A percentile compares a stretch with the other conserved stretches of the same genome.
These are phyloP conservation scores for Taphrina communis DNA, from an alignment of 1,139 yeast species.

Conservation along the genomic window DNA sequence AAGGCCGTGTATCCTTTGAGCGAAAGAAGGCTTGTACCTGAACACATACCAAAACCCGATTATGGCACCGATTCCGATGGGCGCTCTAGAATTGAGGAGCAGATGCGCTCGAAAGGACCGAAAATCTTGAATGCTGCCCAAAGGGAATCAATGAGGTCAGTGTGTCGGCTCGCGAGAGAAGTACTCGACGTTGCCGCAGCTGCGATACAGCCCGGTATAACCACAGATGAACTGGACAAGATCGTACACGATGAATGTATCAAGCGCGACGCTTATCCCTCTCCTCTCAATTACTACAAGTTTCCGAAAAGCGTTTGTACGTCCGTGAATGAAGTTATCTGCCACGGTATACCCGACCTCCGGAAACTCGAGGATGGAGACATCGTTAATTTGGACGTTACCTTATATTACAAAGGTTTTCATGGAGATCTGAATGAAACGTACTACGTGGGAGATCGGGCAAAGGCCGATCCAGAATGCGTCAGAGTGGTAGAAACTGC, in stretches of 20 bases:
- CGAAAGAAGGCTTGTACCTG: conserved; percentile 73
- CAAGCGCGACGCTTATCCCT: conserved; percentile 90
- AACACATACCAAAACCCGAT: conserved; percentile 76
- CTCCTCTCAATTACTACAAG: conserved; percentile 92
- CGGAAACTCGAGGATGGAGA: conserved; percentile 89
- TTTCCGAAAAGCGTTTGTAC: conserved; percentile 94
- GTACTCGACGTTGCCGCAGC: conserved; percentile 86
- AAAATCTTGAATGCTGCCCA: conserved; percentile 68
- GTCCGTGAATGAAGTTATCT: conserved; percentile 86
- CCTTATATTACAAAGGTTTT: conserved; percentile 82
- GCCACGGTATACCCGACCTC: conserved; percentile 97
- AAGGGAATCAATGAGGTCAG: conserved; percentile 73
- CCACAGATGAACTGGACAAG: conserved; percentile 90
- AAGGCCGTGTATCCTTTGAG: conserved; percentile 83
- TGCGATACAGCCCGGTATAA: conserved; percentile 80
- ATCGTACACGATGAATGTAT: conserved; percentile 86
- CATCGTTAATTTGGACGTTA: conserved; percentile 86
- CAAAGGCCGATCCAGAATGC: conserved; percentile 71
- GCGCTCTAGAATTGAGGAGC: conserved; percentile 76
- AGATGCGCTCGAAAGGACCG: conserved; percentile 69
- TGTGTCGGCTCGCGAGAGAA: conserved; percentile 80
- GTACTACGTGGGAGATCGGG: conserved; percentile 92
- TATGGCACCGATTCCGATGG: conserved; percentile 72
- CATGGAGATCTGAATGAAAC: conserved; percentile 97
- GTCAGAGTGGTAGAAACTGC: conserved; percentile 93